Evolutionary conservation across 441 rosid species (phyloP).

Genomic region (Brassica hybrid): DNA sequence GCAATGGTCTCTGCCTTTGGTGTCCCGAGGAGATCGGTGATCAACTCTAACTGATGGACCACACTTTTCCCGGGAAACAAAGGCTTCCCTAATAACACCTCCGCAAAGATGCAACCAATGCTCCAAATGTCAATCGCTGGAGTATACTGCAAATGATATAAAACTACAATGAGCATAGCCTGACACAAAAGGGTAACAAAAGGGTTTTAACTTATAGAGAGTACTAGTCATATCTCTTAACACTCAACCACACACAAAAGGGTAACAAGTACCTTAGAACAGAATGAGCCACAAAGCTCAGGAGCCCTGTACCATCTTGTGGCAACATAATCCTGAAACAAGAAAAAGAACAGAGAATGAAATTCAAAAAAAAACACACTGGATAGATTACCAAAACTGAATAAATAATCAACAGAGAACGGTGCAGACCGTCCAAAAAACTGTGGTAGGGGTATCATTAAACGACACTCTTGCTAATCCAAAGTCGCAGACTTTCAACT

Average conservation of each 20-base stretch:
- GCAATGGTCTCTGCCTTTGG: slow-evolving; percentile 85
- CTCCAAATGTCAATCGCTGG: slow-evolving; percentile 99
- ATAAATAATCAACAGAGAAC: background rate
- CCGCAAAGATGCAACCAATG: slow-evolving; percentile 98
- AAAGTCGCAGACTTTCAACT: slow-evolving; percentile 96
- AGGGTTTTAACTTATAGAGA: background rate
- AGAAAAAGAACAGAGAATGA: slow-evolving; percentile 19
- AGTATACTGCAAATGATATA: slow-evolving; percentile 71
- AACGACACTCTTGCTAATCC: slow-evolving; percentile 96
- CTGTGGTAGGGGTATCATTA: slow-evolving; percentile 86
- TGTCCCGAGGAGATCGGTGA: slow-evolving; percentile 96
- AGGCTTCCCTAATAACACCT: slow-evolving; percentile 94
- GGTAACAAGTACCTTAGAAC: slow-evolving; percentile 73
- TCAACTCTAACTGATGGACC: slow-evolving; percentile 93
- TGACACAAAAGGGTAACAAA: too few species aligned
- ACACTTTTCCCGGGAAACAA: slow-evolving; percentile 98
- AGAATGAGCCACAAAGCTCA: slow-evolving; percentile 97
- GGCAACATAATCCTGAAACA: slow-evolving; percentile 90
- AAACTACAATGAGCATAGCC: too few species aligned
- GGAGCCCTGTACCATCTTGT: slow-evolving; percentile 99
- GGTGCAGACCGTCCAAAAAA: slow-evolving; percentile 90
- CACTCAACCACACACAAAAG: too few species aligned
- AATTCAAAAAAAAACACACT: slow-evolving; percentile 27
- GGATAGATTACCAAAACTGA: slow-evolving; percentile 2
- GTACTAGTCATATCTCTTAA: too few species aligned